Conservation (phyloP, 306 rosid genomes). For the Leucaena leucocephala region DNA sequence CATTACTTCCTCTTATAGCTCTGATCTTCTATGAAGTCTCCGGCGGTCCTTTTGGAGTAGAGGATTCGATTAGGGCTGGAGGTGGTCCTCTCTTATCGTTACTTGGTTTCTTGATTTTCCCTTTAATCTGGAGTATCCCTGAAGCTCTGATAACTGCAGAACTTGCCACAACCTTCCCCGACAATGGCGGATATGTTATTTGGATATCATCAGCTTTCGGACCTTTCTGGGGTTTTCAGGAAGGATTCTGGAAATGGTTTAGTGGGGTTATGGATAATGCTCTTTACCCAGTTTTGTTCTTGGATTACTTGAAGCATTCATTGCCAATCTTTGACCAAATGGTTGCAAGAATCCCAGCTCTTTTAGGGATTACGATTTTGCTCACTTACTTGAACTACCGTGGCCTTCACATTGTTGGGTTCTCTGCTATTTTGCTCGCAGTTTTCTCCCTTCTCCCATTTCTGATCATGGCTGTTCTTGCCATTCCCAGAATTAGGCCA, state of each 20-base stretch:
- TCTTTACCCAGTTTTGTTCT: slow-evolving; percentile 83
- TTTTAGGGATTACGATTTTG: slow-evolving; percentile 60
- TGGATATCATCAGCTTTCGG: slow-evolving; percentile 89
- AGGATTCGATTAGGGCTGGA: slow-evolving; percentile 78
- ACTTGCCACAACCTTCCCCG: slow-evolving; percentile 84
- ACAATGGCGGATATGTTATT: slow-evolving; percentile 81
- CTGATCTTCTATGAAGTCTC: slow-evolving; percentile 91
- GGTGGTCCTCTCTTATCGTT: slow-evolving; percentile 82
- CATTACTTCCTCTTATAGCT: slow-evolving; percentile 81
- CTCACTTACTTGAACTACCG: slow-evolving; percentile 81
- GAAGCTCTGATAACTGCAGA: slow-evolving; percentile 92
- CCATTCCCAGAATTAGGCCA: slow-evolving; percentile 67
- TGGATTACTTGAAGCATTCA: slow-evolving; percentile 83
- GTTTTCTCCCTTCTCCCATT: slow-evolving; percentile 79
- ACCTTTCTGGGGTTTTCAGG: slow-evolving; percentile 92
- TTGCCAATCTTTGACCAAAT: slow-evolving; percentile 57
- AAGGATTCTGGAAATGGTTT: slow-evolving; percentile 94
- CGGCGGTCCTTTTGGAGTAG: slow-evolving; percentile 91
- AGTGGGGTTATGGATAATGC: slow-evolving; percentile 98
- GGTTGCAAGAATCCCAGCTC: slow-evolving; percentile 71
- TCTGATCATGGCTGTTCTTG: slow-evolving; percentile 59
- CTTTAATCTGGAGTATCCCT: slow-evolving; percentile 83
- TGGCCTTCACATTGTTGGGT: slow-evolving; percentile 86
- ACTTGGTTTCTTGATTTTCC: slow-evolving; percentile 78
- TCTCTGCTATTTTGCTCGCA: slow-evolving; percentile 78